A percentile compares a stretch with the other conserved stretches of the same genome.
Evolutionary conservation across 768 basidiomycete genomes (phyloP).

Genomic region (Hypholoma fasciculare): DNA sequence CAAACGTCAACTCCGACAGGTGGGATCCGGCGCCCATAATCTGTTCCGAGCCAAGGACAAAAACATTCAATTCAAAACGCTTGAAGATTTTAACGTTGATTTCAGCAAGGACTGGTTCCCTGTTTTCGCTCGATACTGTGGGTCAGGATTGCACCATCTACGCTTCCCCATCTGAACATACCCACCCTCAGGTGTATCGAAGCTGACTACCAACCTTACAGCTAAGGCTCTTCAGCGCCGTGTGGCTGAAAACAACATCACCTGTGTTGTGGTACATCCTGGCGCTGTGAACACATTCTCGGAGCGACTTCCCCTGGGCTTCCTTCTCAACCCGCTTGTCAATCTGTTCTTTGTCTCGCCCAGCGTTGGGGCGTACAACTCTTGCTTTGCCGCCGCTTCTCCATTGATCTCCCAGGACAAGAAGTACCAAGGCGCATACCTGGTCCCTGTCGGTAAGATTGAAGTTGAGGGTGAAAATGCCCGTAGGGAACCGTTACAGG

Average conservation of each 20-base stretch:
- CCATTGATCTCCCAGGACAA: constrained; percentile 30
- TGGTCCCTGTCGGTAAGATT: constrained; percentile 32
- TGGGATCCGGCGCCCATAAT: constrained; percentile 23
- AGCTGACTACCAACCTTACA: constrained; percentile 47
- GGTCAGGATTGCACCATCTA: not conserved
- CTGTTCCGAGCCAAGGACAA: constrained; percentile 15
- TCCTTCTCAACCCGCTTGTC: constrained; percentile 13
- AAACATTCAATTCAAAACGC: constrained; percentile 24
- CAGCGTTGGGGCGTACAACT: constrained; percentile 32
- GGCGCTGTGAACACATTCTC: constrained; percentile 36
- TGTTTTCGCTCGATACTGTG: constrained; percentile 21
- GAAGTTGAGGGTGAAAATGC: constrained; percentile 25
- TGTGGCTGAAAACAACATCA: constrained; percentile 31
- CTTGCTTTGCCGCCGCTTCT: constrained; percentile 38
- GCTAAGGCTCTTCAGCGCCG: constrained; percentile 44
- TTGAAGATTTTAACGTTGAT: constrained; percentile 30
- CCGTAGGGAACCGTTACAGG: constrained; percentile 28
- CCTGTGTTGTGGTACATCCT: constrained; percentile 37
- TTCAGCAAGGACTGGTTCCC: constrained; percentile 23
- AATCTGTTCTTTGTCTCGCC: constrained; percentile 20
- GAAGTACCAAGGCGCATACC: constrained; percentile 35
- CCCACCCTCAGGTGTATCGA: constrained; percentile 37
- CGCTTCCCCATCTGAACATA: not conserved
- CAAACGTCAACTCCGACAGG: constrained; percentile 9
- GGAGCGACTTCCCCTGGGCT: constrained; percentile 8